Conservation (phyloP, 2,329 filamentous ascomycete genomes). For the Mycogone perniciosa region DNA sequence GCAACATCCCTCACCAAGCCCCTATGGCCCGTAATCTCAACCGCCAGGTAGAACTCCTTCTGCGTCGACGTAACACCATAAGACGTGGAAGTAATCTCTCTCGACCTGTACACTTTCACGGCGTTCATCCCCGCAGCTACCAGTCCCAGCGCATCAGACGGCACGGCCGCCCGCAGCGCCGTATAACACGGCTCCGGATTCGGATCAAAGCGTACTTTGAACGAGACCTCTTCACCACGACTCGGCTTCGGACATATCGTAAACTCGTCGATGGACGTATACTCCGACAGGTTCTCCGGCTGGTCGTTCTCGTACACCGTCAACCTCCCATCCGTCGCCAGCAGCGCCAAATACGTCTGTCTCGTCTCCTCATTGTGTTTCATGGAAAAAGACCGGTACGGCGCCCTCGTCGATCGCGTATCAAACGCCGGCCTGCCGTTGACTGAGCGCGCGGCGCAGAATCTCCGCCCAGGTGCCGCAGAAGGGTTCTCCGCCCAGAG, state of each 20-base stretch:
- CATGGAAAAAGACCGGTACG: conserved; percentile 78
- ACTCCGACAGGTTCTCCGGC: conserved; percentile 73
- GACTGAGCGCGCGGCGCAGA: conserved; percentile 55
- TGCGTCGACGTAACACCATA: conserved; percentile 49
- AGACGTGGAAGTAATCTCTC: conserved; percentile 47
- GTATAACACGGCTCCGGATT: conserved; percentile 75
- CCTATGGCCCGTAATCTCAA: conserved; percentile 65
- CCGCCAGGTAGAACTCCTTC: conserved; percentile 80
- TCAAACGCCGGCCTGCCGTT: conserved; percentile 48
- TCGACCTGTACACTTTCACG: conserved; percentile 76
- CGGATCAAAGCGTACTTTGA: conserved; percentile 81
- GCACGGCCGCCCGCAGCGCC: conserved; percentile 72
- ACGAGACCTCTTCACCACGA: conserved; percentile 79
- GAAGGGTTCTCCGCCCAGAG: conserved; percentile 89
- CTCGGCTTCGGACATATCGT: conserved; percentile 63
- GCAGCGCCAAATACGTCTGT: conserved; percentile 78
- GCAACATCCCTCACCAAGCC: conserved; percentile 80
- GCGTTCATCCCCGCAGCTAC: conserved; percentile 81
- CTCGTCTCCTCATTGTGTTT: conserved; percentile 71
- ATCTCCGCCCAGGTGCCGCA: conserved; percentile 72
- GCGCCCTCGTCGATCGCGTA: conserved; percentile 48
- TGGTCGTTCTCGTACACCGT: conserved; percentile 80
- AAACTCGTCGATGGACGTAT: conserved; percentile 69
- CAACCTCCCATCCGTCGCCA: conserved; percentile 75
- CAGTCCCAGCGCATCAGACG: conserved; percentile 69